Base-by-base conservation (phyloP, 331 rosid genomes). In the Erythrophleum ivorense region DNA sequence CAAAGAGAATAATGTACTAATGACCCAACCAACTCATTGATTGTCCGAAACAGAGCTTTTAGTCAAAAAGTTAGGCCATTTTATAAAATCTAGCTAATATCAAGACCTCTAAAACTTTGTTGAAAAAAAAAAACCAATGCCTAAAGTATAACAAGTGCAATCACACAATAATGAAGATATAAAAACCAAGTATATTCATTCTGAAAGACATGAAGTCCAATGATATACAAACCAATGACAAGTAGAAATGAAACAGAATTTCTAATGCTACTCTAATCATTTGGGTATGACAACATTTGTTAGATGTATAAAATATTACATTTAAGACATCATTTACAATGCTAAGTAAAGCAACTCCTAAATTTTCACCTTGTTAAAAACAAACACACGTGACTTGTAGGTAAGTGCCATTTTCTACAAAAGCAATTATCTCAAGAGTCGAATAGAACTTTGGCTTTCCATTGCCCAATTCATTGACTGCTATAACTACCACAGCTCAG, bases 401-500 rank as follows among this genome's bases (percentile, higher is more conserved):
- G 98, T 21, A 95, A 89, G 83, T 90, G 94, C 99, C 99, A 95
- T 78, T 86, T 87, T 89, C 99, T 85, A 89, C 98, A 95, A 95
- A 95, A 33, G 97, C 93, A 75, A 95, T 91, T 85, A 93, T 86
- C 83, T 95, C 97, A 40, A 98, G 93, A 80, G 99, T 95, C 45
- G 99, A 91, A 85, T 88, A 93, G 90, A 93, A 95, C 85, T 85
- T 89, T 29, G 99, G 97, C 88, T 91, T 95, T 83, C 98, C 94
- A 69, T 88, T 86, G 78, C 98, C 99, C 79, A 93, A 81, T 82
- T 93, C 97, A 73, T 98, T 87, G 83, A 93, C 94, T 58, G 99
- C 98, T n/a, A 98, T 95, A 87, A 93, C 99, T 69, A 95, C 99
- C 88, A 49, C 98, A 93, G 97, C 85, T 79, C 83, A 78, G 41